These are phyloP conservation scores for Diplosphaera chodatii DNA, from an alignment of 139 green algal species.

Conservation along the genomic window DNA sequence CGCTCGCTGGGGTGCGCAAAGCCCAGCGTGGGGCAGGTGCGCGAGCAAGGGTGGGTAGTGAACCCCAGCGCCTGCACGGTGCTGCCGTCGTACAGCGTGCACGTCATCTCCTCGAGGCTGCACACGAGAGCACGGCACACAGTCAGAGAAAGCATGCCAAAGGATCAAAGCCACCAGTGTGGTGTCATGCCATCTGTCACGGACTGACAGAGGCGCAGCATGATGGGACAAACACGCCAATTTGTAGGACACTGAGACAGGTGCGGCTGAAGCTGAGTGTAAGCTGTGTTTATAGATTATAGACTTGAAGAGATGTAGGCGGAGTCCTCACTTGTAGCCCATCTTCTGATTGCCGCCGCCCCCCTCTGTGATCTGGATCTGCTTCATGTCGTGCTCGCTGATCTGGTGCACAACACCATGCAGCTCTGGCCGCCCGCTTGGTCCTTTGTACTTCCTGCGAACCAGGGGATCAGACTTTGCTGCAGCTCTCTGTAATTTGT, in stretches of 20 bases:
- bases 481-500: too few species aligned
- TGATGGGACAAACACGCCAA: too few species aligned
- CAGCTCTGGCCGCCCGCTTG: neutral
- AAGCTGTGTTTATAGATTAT: too few species aligned
- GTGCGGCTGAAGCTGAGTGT: too few species aligned
- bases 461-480: too few species aligned
- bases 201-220: too few species aligned
- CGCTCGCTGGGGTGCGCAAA: neutral
- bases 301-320: too few species aligned
- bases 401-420: neutral
- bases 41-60: neutral
- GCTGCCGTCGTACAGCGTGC: slow-evolving; percentile 1
- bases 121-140: neutral
- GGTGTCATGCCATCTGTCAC: too few species aligned
- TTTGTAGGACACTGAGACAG: too few species aligned
- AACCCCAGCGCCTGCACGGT: neutral
- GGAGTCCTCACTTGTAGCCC: neutral
- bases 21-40: neutral
- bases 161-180: too few species aligned
- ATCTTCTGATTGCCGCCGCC: neutral
- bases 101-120: neutral
- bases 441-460: neutral
- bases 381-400: neutral
- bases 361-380: neutral
- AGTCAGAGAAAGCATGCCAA: neutral